Evolutionary conservation across 2,329 filamentous ascomycete genomes (phyloP).

Genomic region (Grosmannia huntii): DNA sequence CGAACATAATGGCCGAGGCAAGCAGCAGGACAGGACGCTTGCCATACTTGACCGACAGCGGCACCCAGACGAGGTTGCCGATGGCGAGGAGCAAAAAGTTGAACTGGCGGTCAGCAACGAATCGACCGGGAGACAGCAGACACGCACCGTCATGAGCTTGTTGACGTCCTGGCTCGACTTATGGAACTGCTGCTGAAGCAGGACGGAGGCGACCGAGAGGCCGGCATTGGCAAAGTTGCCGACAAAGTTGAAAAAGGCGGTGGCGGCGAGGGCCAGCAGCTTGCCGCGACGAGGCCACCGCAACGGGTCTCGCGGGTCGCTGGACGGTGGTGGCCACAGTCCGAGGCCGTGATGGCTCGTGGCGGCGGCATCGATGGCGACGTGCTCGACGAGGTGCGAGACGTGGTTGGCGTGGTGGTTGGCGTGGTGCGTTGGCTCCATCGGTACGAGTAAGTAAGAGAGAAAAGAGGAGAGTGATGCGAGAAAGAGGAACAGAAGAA

Average conservation of each 20-base stretch:
- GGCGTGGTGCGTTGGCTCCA: background rate
- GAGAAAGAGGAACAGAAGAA: too few species aligned
- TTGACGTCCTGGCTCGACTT: background rate
- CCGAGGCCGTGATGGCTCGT: conserved; percentile 1
- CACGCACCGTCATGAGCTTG: background rate
- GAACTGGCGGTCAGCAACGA: background rate
- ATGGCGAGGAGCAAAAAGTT: conserved; percentile 13
- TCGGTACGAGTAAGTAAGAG: background rate
- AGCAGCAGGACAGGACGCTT: conserved; percentile 22
- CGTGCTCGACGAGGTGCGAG: background rate
- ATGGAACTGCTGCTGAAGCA: conserved; percentile 2
- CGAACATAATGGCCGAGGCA: conserved; percentile 19
- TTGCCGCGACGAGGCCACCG: conserved; percentile 6
- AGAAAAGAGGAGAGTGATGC: background rate
- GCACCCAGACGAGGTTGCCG: conserved; percentile 22
- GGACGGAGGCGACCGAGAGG: conserved; percentile 5
- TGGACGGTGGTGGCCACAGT: background rate
- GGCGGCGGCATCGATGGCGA: background rate
- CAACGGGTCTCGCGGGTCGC: conserved; percentile 2
- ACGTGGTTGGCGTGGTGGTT: background rate
- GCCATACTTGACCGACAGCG: conserved; percentile 20
- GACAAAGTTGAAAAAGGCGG: conserved; percentile 6
- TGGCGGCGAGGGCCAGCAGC: conserved; percentile 1
- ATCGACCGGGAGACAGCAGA: too few species aligned
- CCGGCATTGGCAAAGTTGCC: conserved; percentile 8